phyloP scores from a whole-genome alignment of 1,284 basidiomycete species.

The Anthracocystis panici-leucophaei region DNA sequence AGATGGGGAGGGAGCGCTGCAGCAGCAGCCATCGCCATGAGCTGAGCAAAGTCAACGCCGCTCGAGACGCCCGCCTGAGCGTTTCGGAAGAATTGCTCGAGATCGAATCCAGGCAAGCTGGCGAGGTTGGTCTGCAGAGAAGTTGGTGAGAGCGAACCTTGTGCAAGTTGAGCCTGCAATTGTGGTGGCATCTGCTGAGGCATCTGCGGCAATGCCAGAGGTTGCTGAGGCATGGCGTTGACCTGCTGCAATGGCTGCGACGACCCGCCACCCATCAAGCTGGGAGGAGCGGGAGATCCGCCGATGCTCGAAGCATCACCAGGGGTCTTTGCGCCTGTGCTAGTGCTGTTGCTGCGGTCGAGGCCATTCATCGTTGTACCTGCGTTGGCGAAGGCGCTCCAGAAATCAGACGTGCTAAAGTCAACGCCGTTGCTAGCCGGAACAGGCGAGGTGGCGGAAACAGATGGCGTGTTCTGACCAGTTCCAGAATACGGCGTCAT shows the following conservation, averaged over 20 bases:
- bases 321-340: conserved; percentile 45
- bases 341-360: conserved; percentile 50
- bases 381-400: conserved; percentile 51
- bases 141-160: conserved; percentile 60
- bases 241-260: conserved; percentile 21
- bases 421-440: conserved; percentile 31
- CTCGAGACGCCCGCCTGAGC: conserved; percentile 55
- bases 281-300: conserved; percentile 31
- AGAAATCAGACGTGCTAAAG: conserved; percentile 49
- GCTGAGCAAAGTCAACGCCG: conserved; percentile 70
- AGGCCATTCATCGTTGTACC: conserved; percentile 38
- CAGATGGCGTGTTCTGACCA: conserved; percentile 43
- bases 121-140: conserved; percentile 58
- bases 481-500: conserved; percentile 52
- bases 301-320: conserved; percentile 43
- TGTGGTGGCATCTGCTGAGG: conserved; percentile 40
- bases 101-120: conserved; percentile 62
- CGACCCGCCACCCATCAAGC: conserved; percentile 12
- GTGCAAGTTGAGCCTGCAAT: conserved; percentile 49
- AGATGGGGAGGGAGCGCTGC: conserved; percentile 46
- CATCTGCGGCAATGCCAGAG: conserved; percentile 30
- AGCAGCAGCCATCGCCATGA: conserved; percentile 75
- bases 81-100: conserved; percentile 61
- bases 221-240: conserved; percentile 17
- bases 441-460: conserved; percentile 29